These are phyloP conservation scores for Helotiales sp. DNA, from an alignment of 2,329 filamentous ascomycete species.

Conservation along the genomic window DNA sequence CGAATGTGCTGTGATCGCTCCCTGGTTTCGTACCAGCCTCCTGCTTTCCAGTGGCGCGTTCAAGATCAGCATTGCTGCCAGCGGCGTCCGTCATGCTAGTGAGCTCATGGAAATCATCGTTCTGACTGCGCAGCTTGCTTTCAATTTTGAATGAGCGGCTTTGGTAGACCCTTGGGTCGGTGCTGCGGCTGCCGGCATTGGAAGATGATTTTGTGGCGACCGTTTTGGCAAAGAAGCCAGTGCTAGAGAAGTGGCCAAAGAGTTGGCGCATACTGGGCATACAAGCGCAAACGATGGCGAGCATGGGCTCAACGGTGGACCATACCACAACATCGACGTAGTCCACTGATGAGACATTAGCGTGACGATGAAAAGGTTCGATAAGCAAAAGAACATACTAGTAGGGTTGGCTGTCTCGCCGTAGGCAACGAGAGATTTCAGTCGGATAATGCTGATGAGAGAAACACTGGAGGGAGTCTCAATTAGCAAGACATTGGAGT, in stretches of 20 bases:
- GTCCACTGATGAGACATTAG: slow-evolving; percentile 5
- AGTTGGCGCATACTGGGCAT: slow-evolving; percentile 8
- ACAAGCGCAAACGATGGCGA: slow-evolving; percentile 19
- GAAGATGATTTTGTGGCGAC: not conserved
- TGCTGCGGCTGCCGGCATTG: not conserved
- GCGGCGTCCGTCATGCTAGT: not conserved
- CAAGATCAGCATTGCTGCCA: not conserved
- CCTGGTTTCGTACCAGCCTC: no score
- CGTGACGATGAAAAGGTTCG: not conserved
- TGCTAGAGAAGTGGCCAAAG: not conserved
- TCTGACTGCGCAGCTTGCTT: not conserved
- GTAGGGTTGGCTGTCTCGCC: slow-evolving; percentile 19
- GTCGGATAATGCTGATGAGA: slow-evolving; percentile 19
- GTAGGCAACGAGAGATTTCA: slow-evolving; percentile 17
- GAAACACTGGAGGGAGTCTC: slow-evolving; percentile 15
- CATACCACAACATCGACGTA: slow-evolving; percentile 10
- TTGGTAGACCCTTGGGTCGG: not conserved
- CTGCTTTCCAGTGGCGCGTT: not conserved
- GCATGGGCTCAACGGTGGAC: slow-evolving; percentile 12
- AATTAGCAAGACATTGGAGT: not conserved
- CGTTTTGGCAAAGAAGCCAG: not conserved
- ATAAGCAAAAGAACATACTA: not conserved
- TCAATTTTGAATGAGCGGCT: not conserved
- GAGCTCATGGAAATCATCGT: not conserved
- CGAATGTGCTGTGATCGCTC: no score